These are phyloP conservation scores for Lithospermum erythrorhizon DNA, from an alignment of 257 asterid species.

Conservation along the genomic window DNA sequence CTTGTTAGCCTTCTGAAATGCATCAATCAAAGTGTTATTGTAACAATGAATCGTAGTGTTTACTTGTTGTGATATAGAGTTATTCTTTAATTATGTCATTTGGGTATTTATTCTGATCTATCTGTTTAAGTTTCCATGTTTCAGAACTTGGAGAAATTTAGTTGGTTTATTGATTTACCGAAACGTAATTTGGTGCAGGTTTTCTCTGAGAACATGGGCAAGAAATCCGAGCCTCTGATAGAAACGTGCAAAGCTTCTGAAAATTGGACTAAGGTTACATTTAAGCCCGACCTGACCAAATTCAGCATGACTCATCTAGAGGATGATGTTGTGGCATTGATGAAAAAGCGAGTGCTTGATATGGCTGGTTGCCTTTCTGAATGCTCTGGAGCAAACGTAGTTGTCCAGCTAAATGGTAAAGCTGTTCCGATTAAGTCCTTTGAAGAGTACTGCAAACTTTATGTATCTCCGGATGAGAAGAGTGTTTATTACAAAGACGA, in stretches of 20 bases:
- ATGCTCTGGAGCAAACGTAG: slow-evolving; percentile 38
- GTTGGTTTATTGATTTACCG: not conserved
- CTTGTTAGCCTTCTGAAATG: too few species aligned
- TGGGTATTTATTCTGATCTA: too few species aligned
- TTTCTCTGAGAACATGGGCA: slow-evolving; percentile 83
- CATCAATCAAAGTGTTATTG: too few species aligned
- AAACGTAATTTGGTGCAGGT: slow-evolving; percentile 33
- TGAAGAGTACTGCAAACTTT: slow-evolving; percentile 70
- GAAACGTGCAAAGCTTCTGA: slow-evolving; percentile 67
- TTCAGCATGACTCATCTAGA: slow-evolving; percentile 79
- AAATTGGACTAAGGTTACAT: slow-evolving; percentile 88
- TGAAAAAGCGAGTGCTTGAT: slow-evolving; percentile 91
- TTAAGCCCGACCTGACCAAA: slow-evolving; percentile 85
- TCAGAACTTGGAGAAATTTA: not conserved
- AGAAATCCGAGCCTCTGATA: slow-evolving; percentile 59
- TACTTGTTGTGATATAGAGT: too few species aligned
- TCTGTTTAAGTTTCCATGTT: too few species aligned
- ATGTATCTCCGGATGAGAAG: slow-evolving; percentile 32
- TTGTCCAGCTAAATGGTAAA: slow-evolving; percentile 71
- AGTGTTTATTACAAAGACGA: slow-evolving; percentile 55
- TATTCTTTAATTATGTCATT: too few species aligned
- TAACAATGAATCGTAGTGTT: too few species aligned
- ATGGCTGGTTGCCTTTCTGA: slow-evolving; percentile 86
- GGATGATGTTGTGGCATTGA: slow-evolving; percentile 85
- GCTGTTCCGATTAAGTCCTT: slow-evolving; percentile 60